Evolutionary conservation across 179 eudicot genomes (phyloP), one percentile per base, ranked within the genome.

Genomic region (Beta macrorhiza): DNA sequence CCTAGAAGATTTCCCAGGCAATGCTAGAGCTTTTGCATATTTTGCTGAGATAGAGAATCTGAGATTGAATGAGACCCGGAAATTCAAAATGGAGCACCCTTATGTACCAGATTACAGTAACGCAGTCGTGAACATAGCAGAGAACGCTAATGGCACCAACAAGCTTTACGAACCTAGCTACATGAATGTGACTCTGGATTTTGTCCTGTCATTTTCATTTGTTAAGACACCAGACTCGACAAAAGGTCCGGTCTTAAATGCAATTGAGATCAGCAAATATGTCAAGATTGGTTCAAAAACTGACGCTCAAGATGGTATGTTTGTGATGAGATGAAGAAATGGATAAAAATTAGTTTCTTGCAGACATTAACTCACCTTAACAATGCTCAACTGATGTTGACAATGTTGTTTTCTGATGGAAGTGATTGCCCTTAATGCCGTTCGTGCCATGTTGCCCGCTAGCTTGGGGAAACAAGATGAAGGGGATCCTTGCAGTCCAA

Each of bases 111-210:
- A 92, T 74, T 97, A 97, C 79, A 97, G 97, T 88, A 88, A 91
- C 82, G 99, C 99, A 65, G 99, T 97, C 45, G 98, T 94, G 79
- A 97, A 97, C 78, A 91, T 97, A 72, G 96, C 89, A 45, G 99
- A 97, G 83, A 97, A 97, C 78, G 99, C 99, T 29, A 94, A 92
- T 80, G 97, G 98, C 68, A 97, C 93, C 85, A 92, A 88, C 87
- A 97, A 91, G 44, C 89, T 97, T 17, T 97, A 97, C 56, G 99
- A 97, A 80, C 99, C 99, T 4, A 97, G 99, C 83, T 92, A 90
- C 85, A 94, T 94, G 94, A 97, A 97, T 79, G 91, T 93, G 29
- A 81, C 93, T 51, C 74, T 97, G 72, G 93, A 93, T 80, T 97
- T 92, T 84, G 95, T 94, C 58, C 77, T 97, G 80, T 82, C 97